These are phyloP conservation scores for Lachnellula cervina DNA, from an alignment of 2,329 filamentous ascomycete species.

Conservation along the genomic window DNA sequence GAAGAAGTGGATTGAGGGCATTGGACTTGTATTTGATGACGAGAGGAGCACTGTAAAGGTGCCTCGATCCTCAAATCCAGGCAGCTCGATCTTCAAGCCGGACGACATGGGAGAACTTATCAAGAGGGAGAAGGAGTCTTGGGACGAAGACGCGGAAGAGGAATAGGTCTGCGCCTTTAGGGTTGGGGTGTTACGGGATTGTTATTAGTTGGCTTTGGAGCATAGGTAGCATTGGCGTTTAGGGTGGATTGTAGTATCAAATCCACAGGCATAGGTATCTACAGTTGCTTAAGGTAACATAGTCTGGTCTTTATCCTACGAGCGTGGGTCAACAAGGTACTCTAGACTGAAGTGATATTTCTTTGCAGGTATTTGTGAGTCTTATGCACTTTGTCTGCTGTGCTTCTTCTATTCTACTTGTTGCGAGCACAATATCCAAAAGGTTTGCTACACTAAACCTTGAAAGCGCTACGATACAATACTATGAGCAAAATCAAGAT, in stretches of 20 bases:
- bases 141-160: conserved; percentile 55
- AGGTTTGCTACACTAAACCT: too few relatives aligned
- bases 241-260: neutral
- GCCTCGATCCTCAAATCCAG: conserved; percentile 59
- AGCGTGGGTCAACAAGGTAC: neutral
- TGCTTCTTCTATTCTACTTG: too few relatives aligned
- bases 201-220: neutral
- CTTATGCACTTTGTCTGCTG: too few relatives aligned
- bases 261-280: neutral
- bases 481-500: too few relatives aligned
- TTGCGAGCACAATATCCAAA: too few relatives aligned
- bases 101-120: conserved; percentile 68
- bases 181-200: neutral
- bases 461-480: too few relatives aligned
- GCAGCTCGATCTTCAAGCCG: conserved; percentile 67
- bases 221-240: neutral
- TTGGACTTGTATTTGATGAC: conserved; percentile 85
- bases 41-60: conserved; percentile 66
- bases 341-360: neutral
- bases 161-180: conserved; percentile 18
- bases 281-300: neutral
- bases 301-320: neutral
- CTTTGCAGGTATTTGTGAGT: neutral
- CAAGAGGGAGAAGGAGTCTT: conserved; percentile 76
- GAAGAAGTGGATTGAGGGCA: conserved; percentile 82